A percentile compares a stretch with the other conserved stretches of the same genome.
Conservation (phyloP, 1,284 basidiomycete species). For the Tilletia walkeri region DNA sequence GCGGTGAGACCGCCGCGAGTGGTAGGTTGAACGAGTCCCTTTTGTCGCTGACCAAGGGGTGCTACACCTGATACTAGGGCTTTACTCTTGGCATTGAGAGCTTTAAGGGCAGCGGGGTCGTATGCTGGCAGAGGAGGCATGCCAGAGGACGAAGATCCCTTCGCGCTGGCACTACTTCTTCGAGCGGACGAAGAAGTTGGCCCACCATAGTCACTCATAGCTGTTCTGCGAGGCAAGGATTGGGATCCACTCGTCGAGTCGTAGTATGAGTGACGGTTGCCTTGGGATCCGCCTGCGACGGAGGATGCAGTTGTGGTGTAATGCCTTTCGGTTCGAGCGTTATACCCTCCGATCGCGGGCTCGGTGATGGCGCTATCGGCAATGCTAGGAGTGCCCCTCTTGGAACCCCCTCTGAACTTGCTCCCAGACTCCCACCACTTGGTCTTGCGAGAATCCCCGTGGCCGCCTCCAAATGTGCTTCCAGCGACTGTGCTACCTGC, state of each 20-base stretch:
- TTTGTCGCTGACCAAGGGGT: conserved; percentile 36
- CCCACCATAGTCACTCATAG: conserved; percentile 37
- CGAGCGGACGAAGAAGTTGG: background rate
- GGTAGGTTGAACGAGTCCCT: conserved; percentile 26
- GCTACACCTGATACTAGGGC: conserved; percentile 29
- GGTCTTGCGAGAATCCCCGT: conserved; percentile 29
- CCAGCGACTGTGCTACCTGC: conserved; percentile 29
- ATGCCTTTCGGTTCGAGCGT: conserved; percentile 19
- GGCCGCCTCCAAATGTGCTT: conserved; percentile 21
- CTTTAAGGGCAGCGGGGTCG: conserved; percentile 21
- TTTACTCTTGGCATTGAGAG: conserved; percentile 27
- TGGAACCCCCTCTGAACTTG: conserved; percentile 25
- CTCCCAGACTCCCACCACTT: conserved; percentile 44
- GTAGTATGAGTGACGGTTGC: background rate
- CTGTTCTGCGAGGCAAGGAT: background rate
- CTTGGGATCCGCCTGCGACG: background rate
- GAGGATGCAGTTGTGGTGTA: background rate
- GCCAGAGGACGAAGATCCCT: conserved; percentile 22
- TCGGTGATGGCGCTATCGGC: conserved; percentile 47
- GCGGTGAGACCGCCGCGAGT: background rate
- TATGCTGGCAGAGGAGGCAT: conserved; percentile 30
- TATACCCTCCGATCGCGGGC: conserved; percentile 26
- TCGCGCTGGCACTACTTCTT: conserved; percentile 22
- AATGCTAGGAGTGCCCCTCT: conserved; percentile 36
- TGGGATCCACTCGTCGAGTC: conserved; percentile 25